These are phyloP conservation scores for Pneumocystis wakefieldiae DNA, from an alignment of 1,139 yeast species.

Conservation along the genomic window DNA sequence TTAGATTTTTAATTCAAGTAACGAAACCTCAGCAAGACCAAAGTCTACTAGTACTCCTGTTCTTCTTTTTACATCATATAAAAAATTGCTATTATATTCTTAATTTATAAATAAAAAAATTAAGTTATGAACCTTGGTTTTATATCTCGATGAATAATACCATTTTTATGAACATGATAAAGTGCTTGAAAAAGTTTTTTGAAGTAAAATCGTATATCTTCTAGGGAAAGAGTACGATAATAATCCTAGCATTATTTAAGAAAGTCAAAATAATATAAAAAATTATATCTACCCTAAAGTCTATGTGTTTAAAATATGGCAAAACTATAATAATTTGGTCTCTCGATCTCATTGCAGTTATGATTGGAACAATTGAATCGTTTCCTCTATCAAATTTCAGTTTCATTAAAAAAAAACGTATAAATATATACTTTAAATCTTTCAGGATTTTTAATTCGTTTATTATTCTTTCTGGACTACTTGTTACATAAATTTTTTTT, in stretches of 20 bases:
- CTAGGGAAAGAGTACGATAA: slow-evolving; percentile 61
- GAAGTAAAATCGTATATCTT: slow-evolving; percentile 69
- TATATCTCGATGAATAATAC: slow-evolving; percentile 74
- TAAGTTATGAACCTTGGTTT: slow-evolving; percentile 37
- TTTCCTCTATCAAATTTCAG: slow-evolving; percentile 33
- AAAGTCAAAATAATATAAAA: slow-evolving; percentile 1
- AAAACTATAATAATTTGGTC: slow-evolving; percentile 89
- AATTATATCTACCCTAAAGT: slow-evolving; percentile 38
- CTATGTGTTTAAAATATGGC: slow-evolving; percentile 84
- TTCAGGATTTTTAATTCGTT: slow-evolving; percentile 72
- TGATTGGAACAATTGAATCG: slow-evolving; percentile 66
- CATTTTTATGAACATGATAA: slow-evolving; percentile 57
- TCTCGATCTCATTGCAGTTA: slow-evolving; percentile 71
- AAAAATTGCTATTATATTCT: slow-evolving; percentile 36
- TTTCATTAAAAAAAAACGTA: neutral
- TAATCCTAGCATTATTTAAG: slow-evolving; percentile 31
- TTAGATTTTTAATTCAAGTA: neutral
- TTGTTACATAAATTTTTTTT: slow-evolving; percentile 85
- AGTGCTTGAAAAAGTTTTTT: slow-evolving; percentile 64
- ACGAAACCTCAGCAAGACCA: slow-evolving; percentile 61
- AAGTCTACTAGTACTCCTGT: slow-evolving; percentile 82
- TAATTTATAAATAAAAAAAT: neutral
- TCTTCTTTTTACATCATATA: slow-evolving; percentile 60
- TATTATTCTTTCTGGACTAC: slow-evolving; percentile 78
- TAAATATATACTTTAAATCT: slow-evolving; percentile 28